A percentile compares a stretch with the other conserved stretches of the same genome.
Evolutionary conservation across 805 yeast genomes (phyloP).

Genomic region (Wickerhamia fluorescens): DNA sequence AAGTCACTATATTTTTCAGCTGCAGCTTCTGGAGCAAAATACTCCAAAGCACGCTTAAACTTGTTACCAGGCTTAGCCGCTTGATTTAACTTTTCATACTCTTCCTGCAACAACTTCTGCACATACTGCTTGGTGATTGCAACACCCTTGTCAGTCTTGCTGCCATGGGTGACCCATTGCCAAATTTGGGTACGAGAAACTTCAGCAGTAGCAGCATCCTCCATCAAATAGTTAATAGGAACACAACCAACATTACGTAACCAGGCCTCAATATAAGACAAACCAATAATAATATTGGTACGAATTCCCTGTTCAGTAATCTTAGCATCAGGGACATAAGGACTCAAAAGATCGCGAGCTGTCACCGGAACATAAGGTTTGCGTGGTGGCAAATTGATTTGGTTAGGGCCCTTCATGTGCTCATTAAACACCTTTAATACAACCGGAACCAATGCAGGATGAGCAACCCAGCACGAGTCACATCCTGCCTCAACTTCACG

Average conservation of each 20-base stretch:
- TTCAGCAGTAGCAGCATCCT: slow-evolving; percentile 87
- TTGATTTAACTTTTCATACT: slow-evolving; percentile 45
- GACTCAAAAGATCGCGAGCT: slow-evolving; percentile 54
- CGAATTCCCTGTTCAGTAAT: slow-evolving; percentile 67
- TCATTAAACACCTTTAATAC: slow-evolving; percentile 67
- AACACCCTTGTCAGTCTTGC: slow-evolving; percentile 50
- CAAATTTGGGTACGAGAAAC: slow-evolving; percentile 76
- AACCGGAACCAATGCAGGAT: slow-evolving; percentile 72
- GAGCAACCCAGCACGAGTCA: slow-evolving; percentile 89
- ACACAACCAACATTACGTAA: slow-evolving; percentile 78
- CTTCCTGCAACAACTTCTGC: slow-evolving; percentile 49
- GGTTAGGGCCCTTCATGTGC: slow-evolving; percentile 80
- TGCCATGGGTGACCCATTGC: slow-evolving; percentile 78
- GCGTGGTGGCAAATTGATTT: slow-evolving; percentile 48
- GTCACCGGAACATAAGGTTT: slow-evolving; percentile 47
- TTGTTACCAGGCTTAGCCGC: slow-evolving; percentile 55
- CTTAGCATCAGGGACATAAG: slow-evolving; percentile 53
- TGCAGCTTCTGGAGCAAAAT: slow-evolving; percentile 65
- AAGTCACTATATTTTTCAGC: slow-evolving; percentile 72
- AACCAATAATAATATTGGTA: slow-evolving; percentile 67
- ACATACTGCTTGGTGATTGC: slow-evolving; percentile 56
- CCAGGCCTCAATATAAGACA: slow-evolving; percentile 83
- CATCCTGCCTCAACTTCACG: slow-evolving; percentile 75
- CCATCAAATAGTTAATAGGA: slow-evolving; percentile 80
- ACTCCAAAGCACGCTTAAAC: slow-evolving; percentile 60